Evolutionary conservation across 1,139 yeast species (phyloP), one percentile per base, ranked within the genome.

Genomic region (Diutina mesorugosa): DNA sequence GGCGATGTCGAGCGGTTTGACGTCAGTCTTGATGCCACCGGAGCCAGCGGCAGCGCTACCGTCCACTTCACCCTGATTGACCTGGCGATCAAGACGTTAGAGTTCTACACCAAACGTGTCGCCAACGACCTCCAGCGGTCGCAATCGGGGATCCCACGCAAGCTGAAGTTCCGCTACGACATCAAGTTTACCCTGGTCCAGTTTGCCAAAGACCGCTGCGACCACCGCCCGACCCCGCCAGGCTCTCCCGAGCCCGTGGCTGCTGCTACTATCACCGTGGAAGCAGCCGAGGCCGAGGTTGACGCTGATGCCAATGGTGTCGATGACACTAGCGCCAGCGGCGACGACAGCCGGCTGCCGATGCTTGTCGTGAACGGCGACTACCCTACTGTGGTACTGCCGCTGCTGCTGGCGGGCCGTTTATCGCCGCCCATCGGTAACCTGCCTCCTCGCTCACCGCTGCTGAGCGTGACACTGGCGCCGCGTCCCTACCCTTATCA

Each of bases 21-120:
- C 48, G 54, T 64, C 18, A 29, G 54, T 5, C 54, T 52, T n/a
- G 45, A 47, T 30, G 60, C 55, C 9, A 51, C 54, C 10, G 55
- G 29, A 45, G 35, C 30, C 28, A 60, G 59, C 50, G 56, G 67
- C 58, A 61, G 60, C 54, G 64, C 63, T 6, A 55, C 64, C 35
- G 65, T 72, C 14, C 79, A 76, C 61, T 76, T 71, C 58, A 70
- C 72, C 16, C 70, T 77, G 2, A 74, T 76, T 28, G 79, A 75
- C 59, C 61, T 76, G 4, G 73, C 77, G 26, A 73, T 76, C 41
- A 71, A 68, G 57, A 62, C 72, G 46, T 74, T 68, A 58, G 80
- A 76, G 61, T 64, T 61, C 59, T 68, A 66, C 58, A 61, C 62
- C 45, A 67, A 67, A 56, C 62, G 67, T 46, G 65, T 72, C 38